A percentile compares a stretch with the other conserved stretches of the same genome.
phyloP scores from a whole-genome alignment of 306 rosid species.

The Lathyrus sativus region DNA sequence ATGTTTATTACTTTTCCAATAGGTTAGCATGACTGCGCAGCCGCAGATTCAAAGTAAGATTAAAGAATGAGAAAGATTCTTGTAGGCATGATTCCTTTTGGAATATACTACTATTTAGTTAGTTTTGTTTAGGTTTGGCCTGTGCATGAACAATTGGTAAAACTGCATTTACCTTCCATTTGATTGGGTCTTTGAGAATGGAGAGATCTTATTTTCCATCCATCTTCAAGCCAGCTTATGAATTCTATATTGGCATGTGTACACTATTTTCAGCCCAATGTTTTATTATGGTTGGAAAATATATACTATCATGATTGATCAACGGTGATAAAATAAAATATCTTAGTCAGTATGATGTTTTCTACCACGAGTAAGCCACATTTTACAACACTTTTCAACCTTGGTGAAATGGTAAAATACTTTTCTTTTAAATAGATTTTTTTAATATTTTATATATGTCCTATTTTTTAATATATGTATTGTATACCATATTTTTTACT shows the following conservation, averaged over 20 bases:
- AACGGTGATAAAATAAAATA: too few relatives aligned
- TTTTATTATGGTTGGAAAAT: too few relatives aligned
- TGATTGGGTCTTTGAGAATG: background rate
- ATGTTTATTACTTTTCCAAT: constrained; percentile 24
- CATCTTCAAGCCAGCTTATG: background rate
- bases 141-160: constrained; percentile 4
- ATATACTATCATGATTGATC: too few relatives aligned
- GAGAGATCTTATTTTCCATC: background rate
- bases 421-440: too few relatives aligned
- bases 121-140: constrained; percentile 26
- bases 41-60: constrained; percentile 27
- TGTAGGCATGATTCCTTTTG: background rate
- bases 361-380: too few relatives aligned
- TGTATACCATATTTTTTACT: too few relatives aligned
- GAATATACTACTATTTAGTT: background rate
- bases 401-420: too few relatives aligned
- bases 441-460: too few relatives aligned
- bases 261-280: too few relatives aligned
- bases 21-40: constrained; percentile 33
- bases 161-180: constrained; percentile 12
- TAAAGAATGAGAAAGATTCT: constrained; percentile 27
- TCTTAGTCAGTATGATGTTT: too few relatives aligned
- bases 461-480: too few relatives aligned
- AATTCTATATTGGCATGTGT: background rate
- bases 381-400: too few relatives aligned